Conservation (phyloP, 305 asterid genomes). For the Rubia peregrina region DNA sequence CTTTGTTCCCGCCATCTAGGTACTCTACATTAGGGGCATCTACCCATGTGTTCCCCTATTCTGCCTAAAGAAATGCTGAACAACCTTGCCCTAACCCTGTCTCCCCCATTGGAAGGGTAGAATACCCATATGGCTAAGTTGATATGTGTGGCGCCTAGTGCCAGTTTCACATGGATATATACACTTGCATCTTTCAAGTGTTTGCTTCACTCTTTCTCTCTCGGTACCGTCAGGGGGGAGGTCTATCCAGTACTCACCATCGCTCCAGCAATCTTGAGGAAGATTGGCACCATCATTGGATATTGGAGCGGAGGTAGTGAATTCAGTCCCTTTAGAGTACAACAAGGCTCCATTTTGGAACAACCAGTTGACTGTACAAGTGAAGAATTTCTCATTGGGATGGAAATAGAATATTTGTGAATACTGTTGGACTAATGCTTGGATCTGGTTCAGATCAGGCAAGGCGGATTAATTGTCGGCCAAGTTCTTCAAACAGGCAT, state of each 20-base stretch:
- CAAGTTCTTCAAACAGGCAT: slow-evolving; percentile 52
- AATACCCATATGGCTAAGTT: slow-evolving; percentile 73
- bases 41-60: slow-evolving; percentile 78
- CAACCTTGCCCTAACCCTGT: slow-evolving; percentile 42
- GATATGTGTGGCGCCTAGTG: slow-evolving; percentile 61
- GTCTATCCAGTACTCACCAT: slow-evolving; percentile 64
- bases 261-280: slow-evolving; percentile 4
- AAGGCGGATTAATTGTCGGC: slow-evolving; percentile 27
- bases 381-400: slow-evolving; percentile 55
- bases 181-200: slow-evolving; percentile 44
- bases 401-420: slow-evolving; percentile 64
- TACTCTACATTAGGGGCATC: slow-evolving; percentile 47
- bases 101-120: slow-evolving; percentile 72
- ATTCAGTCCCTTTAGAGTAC: slow-evolving; percentile 45
- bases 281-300: slow-evolving; percentile 38
- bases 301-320: neutral
- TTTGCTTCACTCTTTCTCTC: slow-evolving; percentile 30
- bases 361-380: slow-evolving; percentile 69
- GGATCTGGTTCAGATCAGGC: slow-evolving; percentile 46
- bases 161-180: slow-evolving; percentile 59
- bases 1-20: slow-evolving; percentile 28
- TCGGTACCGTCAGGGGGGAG: slow-evolving; percentile 39
- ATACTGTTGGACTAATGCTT: slow-evolving; percentile 38
- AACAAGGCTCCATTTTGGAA: slow-evolving; percentile 49
- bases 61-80: slow-evolving; percentile 42